Conservation (phyloP, 2,329 filamentous ascomycete genomes). For the Penicillium hordei region DNA sequence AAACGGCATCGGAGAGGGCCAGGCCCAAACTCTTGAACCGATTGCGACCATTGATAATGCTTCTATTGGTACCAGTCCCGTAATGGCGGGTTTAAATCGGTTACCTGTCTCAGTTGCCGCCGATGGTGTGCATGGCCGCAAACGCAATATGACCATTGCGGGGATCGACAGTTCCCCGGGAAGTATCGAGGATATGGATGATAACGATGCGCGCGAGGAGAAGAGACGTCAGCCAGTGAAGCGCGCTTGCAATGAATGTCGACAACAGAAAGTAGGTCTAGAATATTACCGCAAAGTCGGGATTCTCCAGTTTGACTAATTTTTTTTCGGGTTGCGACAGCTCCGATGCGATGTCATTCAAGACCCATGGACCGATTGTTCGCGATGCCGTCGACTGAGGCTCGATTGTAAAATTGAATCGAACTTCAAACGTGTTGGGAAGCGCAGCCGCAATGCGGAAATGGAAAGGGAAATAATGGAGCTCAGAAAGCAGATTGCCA, state of each 20-base stretch:
- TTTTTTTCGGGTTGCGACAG: constrained; percentile 40
- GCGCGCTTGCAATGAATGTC: constrained; percentile 67
- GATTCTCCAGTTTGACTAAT: constrained; percentile 6
- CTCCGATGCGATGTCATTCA: constrained; percentile 67
- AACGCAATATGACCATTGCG: constrained; percentile 45
- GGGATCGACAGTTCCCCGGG: constrained; percentile 50
- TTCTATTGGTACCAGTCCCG: constrained; percentile 37
- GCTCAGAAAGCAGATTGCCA: constrained; percentile 50
- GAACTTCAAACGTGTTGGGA: constrained; percentile 67
- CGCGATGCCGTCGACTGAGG: constrained; percentile 61
- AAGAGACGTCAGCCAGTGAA: constrained; percentile 53
- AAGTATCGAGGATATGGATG: constrained; percentile 48
- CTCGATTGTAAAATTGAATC: constrained; percentile 67
- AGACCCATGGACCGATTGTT: constrained; percentile 62
- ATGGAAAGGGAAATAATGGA: constrained; percentile 60
- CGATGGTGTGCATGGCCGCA: constrained; percentile 38
- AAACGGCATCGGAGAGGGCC: constrained; percentile 39
- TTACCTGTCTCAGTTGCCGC: constrained; percentile 30
- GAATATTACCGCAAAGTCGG: not conserved
- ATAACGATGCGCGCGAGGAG: constrained; percentile 45
- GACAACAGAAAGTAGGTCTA: constrained; percentile 63
- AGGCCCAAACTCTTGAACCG: constrained; percentile 30
- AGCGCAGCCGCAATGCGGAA: constrained; percentile 64
- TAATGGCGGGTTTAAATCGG: constrained; percentile 39
- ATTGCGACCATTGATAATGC: constrained; percentile 35